Evolutionary conservation across 768 basidiomycete species (phyloP), one percentile per base, ranked within the genome.

Genomic region (Boletus huronensis): DNA sequence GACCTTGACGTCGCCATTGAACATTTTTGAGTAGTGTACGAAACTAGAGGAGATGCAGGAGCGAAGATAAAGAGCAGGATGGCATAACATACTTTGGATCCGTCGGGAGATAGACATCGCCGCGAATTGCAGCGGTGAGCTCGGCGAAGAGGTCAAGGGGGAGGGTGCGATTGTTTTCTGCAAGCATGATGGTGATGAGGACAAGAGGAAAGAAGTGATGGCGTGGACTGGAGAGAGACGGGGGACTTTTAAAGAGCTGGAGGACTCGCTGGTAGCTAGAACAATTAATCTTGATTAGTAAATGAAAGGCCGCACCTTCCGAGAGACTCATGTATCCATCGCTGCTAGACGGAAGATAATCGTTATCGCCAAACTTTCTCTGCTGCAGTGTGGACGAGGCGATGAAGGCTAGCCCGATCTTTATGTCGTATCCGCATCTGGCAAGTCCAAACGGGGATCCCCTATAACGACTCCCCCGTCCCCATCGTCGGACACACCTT

Each of bases 1-100:
- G 28, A 80, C 77, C 42, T 79, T 74, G 35, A 92, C 79, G 52
- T 88, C 88, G 5, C 89, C 90, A 59, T 93, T 93, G 77, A 92
- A 93, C 51, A 91, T 78, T 32, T 69, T 77, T 5, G 71, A 63
- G 35, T 64, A 64, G 17, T 70, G 58, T 39, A 36, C 34, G 44
- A 71, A 72, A 47, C 71, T 72, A 34, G 23, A 9, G 32, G 54
- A 45, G 44, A 34, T 56, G 40, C 11, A 45, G 44, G 39, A 29
- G 36, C 38, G 44, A 50, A 29, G 35, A 36, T 26, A 28, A 41
- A 21, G 49, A 32, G 4, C n/a, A 17, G 16, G 48, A 38, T 42
- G 9, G n/a, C 26, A 19, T 19, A 16, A 58, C 64, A 50, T 63
- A 80, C 81, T 72, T 72, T 19, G 74, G 55, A 53, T 80, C 75